These are phyloP conservation scores for Phoenix dactylifera DNA, from an alignment of 176 grass and related monocot species.

Conservation along the genomic window DNA sequence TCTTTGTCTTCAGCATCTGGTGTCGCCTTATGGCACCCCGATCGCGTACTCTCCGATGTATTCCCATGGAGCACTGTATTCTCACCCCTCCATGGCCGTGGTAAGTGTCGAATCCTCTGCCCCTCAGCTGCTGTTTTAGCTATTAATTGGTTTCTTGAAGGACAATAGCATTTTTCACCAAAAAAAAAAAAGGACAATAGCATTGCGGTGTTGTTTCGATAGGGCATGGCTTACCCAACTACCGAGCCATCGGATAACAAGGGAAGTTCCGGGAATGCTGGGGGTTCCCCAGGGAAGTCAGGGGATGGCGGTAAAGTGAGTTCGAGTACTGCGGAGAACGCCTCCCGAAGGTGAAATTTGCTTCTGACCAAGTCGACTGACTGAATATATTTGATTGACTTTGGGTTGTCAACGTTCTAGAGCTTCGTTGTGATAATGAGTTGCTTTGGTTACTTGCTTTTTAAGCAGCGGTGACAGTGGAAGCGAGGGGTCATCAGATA, in stretches of 20 bases:
- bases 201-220: constrained; percentile 2
- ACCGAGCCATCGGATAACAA: constrained; percentile 31
- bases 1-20: constrained; percentile 24
- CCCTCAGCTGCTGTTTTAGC: not conserved
- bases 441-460: constrained; percentile 4
- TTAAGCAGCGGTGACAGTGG: constrained; percentile 44
- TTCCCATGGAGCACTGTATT: constrained; percentile 61
- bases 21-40: constrained; percentile 57
- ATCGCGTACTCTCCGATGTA: constrained; percentile 54
- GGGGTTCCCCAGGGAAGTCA: constrained; percentile 29
- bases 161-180: too few species aligned
- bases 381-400: not conserved
- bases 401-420: too few species aligned
- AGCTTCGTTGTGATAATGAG: constrained; percentile 8
- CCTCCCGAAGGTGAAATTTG: constrained; percentile 43
- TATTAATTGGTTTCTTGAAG: not conserved
- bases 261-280: constrained; percentile 42
- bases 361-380: not conserved
- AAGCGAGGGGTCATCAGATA: constrained; percentile 70
- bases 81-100: constrained; percentile 73
- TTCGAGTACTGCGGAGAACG: constrained; percentile 43
- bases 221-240: constrained; percentile 48
- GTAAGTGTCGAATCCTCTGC: constrained; percentile 23
- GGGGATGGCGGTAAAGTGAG: not conserved
- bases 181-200: too few species aligned